Percentiles rank a stretch among this genome's conserved stretches.
These are phyloP conservation scores for Zygosaccharomyces gambellarensis DNA, from an alignment of 805 yeast species.

Conservation along the genomic window DNA sequence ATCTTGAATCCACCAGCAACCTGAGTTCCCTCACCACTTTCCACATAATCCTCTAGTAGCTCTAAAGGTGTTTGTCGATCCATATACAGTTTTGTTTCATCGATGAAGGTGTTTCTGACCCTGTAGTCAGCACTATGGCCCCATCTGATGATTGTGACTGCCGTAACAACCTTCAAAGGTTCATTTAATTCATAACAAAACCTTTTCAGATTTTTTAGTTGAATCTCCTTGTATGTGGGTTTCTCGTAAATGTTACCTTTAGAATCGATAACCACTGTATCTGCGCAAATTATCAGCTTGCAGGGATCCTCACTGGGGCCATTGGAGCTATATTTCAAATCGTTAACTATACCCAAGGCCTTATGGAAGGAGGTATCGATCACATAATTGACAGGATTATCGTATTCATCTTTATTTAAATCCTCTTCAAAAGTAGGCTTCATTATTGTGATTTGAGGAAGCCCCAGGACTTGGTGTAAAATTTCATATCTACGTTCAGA, in stretches of 20 bases:
- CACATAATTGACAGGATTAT: slow-evolving; percentile 48
- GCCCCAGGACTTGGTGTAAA: slow-evolving; percentile 50
- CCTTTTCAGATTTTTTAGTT: slow-evolving; percentile 44
- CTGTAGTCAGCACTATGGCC: slow-evolving; percentile 6
- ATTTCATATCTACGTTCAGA: slow-evolving; percentile 80
- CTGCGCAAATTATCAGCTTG: slow-evolving; percentile 57
- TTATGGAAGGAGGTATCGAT: slow-evolving; percentile 63
- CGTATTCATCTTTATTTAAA: slow-evolving; percentile 46
- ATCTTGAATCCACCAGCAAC: slow-evolving; percentile 94
- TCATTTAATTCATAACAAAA: slow-evolving; percentile 42
- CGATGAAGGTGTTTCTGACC: slow-evolving; percentile 33
- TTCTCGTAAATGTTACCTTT: slow-evolving; percentile 68
- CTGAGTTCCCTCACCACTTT: slow-evolving; percentile 63
- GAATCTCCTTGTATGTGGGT: slow-evolving; percentile 55
- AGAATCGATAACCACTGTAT: slow-evolving; percentile 62
- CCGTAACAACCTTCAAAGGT: slow-evolving; percentile 51
- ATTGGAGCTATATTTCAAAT: slow-evolving; percentile 22
- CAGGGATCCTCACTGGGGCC: slow-evolving; percentile 10
- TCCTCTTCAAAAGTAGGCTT: slow-evolving; percentile 76
- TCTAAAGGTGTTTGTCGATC: slow-evolving; percentile 46
- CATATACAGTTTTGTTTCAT: slow-evolving; percentile 40
- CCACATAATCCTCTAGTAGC: slow-evolving; percentile 58
- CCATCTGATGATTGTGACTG: slow-evolving; percentile 44
- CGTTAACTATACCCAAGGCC: slow-evolving; percentile 54
- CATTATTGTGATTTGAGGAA: slow-evolving; percentile 41